These are phyloP conservation scores for Ceriops zippeliana DNA, from an alignment of 345 rosid species.

Conservation along the genomic window DNA sequence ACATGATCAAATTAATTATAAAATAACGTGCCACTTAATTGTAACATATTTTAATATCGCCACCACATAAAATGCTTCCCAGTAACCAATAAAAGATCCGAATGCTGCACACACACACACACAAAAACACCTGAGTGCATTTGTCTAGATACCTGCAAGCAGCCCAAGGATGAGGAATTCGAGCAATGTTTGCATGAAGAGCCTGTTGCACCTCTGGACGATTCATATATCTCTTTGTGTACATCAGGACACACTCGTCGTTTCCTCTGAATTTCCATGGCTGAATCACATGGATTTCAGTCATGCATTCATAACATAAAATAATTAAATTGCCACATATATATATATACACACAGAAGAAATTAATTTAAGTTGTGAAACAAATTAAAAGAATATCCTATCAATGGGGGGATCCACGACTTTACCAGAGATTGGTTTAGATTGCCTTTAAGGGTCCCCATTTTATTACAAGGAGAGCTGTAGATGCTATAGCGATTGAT, in stretches of 20 bases:
- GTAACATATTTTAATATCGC: too few relatives aligned
- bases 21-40: too few relatives aligned
- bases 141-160: slow-evolving; percentile 48
- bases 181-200: slow-evolving; percentile 55
- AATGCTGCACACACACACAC: too few relatives aligned
- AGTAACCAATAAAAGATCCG: too few relatives aligned
- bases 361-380: too few relatives aligned
- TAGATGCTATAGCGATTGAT: slow-evolving; percentile 63
- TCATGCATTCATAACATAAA: too few relatives aligned
- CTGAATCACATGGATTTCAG: slow-evolving; percentile 22
- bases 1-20: too few relatives aligned
- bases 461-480: slow-evolving; percentile 37
- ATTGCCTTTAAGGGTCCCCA: slow-evolving; percentile 13
- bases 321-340: too few relatives aligned
- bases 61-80: too few relatives aligned
- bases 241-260: slow-evolving; percentile 55
- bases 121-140: not conserved
- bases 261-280: slow-evolving; percentile 72
- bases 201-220: slow-evolving; percentile 59
- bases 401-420: not conserved
- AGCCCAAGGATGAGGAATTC: slow-evolving; percentile 38
- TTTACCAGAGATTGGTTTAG: slow-evolving; percentile 29
- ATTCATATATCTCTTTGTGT: slow-evolving; percentile 59
- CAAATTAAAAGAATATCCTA: too few relatives aligned
- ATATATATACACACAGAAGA: too few relatives aligned